Conservation (phyloP, 2,329 filamentous ascomycete genomes). For the Botrytis elliptica region DNA sequence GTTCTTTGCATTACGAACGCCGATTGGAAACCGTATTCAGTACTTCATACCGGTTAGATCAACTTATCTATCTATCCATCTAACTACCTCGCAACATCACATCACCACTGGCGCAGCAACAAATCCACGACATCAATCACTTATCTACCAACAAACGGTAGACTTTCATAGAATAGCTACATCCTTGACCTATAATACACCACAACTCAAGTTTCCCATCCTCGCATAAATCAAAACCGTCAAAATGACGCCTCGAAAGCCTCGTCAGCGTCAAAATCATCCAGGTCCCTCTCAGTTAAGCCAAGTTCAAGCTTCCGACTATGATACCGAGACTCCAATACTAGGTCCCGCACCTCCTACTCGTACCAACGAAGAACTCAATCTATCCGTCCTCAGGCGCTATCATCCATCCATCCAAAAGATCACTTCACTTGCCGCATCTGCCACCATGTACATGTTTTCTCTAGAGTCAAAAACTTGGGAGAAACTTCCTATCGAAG, state of each 20-base stretch:
- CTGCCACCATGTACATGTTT: constrained; percentile 84
- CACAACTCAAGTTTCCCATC: background rate
- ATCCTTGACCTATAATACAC: background rate
- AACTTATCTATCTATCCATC: background rate
- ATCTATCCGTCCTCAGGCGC: constrained; percentile 78
- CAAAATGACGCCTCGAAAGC: constrained; percentile 43
- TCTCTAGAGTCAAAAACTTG: constrained; percentile 63
- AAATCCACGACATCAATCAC: background rate
- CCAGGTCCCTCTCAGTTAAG: constrained; percentile 36
- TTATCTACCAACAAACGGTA: background rate
- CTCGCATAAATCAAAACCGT: background rate
- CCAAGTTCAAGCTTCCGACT: constrained; percentile 51
- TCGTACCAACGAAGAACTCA: constrained; percentile 79
- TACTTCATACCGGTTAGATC: background rate
- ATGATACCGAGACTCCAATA: constrained; percentile 48
- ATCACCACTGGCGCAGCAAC: background rate
- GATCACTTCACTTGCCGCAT: constrained; percentile 79
- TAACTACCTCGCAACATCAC: background rate
- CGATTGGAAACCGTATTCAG: background rate
- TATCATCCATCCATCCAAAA: constrained; percentile 72
- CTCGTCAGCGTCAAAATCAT: constrained; percentile 38
- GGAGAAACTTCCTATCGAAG: constrained; percentile 85
- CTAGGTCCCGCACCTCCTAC: constrained; percentile 40
- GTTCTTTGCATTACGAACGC: background rate
- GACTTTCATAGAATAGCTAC: background rate